phyloP scores from a whole-genome alignment of 371 early-diverging fungal genomes.

The Mortierella sp. region DNA sequence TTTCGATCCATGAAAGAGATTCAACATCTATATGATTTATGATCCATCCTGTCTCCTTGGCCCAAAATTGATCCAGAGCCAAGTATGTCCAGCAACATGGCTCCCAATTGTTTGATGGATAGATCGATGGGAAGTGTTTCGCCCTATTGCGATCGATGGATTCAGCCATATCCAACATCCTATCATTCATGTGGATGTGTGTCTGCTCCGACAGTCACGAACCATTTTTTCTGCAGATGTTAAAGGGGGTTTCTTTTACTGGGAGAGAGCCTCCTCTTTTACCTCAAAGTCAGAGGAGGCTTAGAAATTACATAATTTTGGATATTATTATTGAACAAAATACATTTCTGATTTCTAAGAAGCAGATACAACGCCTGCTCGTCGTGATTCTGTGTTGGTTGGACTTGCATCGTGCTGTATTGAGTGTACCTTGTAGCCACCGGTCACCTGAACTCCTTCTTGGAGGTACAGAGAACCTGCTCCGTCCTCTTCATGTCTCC shows the following conservation, averaged over 20 bases:
- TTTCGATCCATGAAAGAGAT: neutral
- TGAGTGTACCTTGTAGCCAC: neutral
- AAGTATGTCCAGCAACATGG: neutral
- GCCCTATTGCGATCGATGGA: conserved; percentile 27
- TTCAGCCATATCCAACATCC: conserved; percentile 13
- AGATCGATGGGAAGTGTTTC: conserved; percentile 5
- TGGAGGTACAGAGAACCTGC: conserved; percentile 30
- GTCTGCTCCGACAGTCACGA: conserved; percentile 32
- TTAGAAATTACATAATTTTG: conserved; percentile 6
- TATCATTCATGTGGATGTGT: conserved; percentile 2
- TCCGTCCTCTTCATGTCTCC: neutral
- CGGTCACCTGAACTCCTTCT: neutral
- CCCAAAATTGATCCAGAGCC: neutral
- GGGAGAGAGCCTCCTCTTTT: conserved; percentile 8
- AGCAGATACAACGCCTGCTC: conserved; percentile 14
- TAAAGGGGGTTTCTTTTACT: conserved; percentile 25
- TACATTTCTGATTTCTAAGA: neutral
- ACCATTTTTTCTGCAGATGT: conserved; percentile 44
- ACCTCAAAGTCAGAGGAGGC: conserved; percentile 1
- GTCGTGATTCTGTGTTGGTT: neutral
- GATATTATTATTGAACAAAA: too few species aligned
- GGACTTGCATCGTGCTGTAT: neutral
- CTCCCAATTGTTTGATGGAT: conserved; percentile 4
- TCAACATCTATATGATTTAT: neutral
- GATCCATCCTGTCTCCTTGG: neutral